Conservation (phyloP, 129 eudicot species). For the Ambrosia artemisiifolia region DNA sequence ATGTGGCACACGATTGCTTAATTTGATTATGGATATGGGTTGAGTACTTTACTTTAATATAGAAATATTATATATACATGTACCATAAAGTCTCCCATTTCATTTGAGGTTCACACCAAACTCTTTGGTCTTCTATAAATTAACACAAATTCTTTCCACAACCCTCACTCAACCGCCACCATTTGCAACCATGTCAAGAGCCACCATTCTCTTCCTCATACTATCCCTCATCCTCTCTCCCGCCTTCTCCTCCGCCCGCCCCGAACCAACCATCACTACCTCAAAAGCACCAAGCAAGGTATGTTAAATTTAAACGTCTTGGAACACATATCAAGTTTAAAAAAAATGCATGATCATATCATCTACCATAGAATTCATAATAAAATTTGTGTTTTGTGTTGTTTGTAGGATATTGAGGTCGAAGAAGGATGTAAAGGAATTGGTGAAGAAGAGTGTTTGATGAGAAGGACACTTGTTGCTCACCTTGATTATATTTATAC, state of each 20-base stretch:
- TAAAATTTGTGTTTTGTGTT: not conserved
- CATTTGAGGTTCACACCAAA: conserved; percentile 24
- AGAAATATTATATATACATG: not conserved
- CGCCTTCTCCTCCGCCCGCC: conserved; percentile 28
- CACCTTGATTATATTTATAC: conserved; percentile 68
- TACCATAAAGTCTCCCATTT: conserved; percentile 5
- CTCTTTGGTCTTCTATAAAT: conserved; percentile 23
- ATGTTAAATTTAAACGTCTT: conserved; percentile 7
- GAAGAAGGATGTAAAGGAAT: conserved; percentile 35
- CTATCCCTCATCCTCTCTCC: conserved; percentile 23
- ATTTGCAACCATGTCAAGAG: conserved; percentile 25
- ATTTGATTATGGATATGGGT: conserved; percentile 4
- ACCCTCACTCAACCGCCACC: conserved; percentile 22
- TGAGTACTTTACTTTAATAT: not conserved
- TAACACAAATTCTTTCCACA: conserved; percentile 20
- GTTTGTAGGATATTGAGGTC: conserved; percentile 30
- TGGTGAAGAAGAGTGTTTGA: conserved; percentile 54
- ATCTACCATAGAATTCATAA: not conserved
- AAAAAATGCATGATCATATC: not conserved
- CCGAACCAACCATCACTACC: conserved; percentile 14
- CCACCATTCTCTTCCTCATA: conserved; percentile 25
- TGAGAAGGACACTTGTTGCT: conserved; percentile 62
- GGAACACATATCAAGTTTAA: not conserved
- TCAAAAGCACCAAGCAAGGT: conserved; percentile 25
- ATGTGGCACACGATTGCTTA: conserved; percentile 16